Base-by-base conservation (phyloP, 2,329 filamentous ascomycete species). In the Acephala macrosclerotiorum region DNA sequence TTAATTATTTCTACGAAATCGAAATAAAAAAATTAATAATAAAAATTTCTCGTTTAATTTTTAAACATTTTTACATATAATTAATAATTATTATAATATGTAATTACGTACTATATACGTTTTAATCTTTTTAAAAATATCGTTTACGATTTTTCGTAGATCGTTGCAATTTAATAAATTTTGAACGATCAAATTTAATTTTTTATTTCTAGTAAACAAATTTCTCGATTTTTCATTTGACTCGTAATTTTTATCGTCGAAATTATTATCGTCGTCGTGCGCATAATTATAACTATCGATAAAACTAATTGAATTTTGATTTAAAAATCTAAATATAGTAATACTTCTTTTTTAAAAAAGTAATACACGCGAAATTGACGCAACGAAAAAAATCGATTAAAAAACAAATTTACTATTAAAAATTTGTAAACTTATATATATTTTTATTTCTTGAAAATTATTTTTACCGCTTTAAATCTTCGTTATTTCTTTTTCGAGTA, bases 121-220 rank as follows among this genome's bases (percentile, higher is more conserved):
- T 77, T 82, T 84, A 0, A 89, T 89, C 74, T 89, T 89, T 72
- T 87, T 84, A 11, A 91, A 77, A 65, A 91, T 88, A 67, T 90
- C 87, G 61, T 84, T 85, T 70, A 91, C 85, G 64, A 90, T 80
- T 70, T 83, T 85, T 73, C 81, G 81, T 0, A 85, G 80, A 47
- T 85, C 84, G 59, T 82, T 76, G 75, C 64, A 62, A 22, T 70
- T 70, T 0, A 66, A 67, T 0, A 89, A 89, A 71, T 91, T 88
- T 73, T 91, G 88, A 26, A 91, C 86, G 25, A 89, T 89, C 55
- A 91, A 78, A 0, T 87, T 89, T 35, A 92, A 95, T 83, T 96
- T 96, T 80, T 95, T 93, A 38, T 93, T 93, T 60, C 93, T 93
- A 22, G 93, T 90, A 77, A 94, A 96, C 69, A 94, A 81, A 74